A percentile compares a stretch with the other conserved stretches of the same genome.
phyloP scores from a whole-genome alignment of 148 eudicot species.

The Rhododendron vialii region DNA sequence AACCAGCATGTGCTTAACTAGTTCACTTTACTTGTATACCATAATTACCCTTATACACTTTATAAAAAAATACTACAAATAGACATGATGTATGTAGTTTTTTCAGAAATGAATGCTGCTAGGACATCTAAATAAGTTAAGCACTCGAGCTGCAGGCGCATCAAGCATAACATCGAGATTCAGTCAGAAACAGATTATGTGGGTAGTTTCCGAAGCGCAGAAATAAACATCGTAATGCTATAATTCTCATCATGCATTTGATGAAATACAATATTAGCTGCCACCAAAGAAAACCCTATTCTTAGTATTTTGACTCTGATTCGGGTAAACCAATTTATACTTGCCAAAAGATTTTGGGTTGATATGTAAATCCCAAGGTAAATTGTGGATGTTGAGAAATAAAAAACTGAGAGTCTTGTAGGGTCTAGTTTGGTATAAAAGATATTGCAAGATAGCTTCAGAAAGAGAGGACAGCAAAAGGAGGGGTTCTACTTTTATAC shows the following conservation, averaged over 20 bases:
- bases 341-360: neutral
- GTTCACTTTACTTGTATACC: too few species aligned
- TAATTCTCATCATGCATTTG: neutral
- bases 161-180: neutral
- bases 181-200: neutral
- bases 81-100: neutral
- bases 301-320: too few species aligned
- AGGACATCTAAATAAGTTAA: neutral
- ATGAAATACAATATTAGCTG: neutral
- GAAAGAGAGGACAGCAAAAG: neutral
- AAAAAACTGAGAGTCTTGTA: neutral
- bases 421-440: neutral
- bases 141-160: neutral
- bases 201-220: neutral
- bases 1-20: too few species aligned
- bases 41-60: too few species aligned
- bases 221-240: neutral
- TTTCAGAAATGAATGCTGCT: neutral
- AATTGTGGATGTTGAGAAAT: neutral
- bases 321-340: too few species aligned
- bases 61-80: neutral
- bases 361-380: neutral
- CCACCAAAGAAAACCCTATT: too few species aligned
- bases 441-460: neutral
- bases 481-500: too few species aligned